These are phyloP conservation scores for Yamadazyma jaroonii DNA, from an alignment of 1,139 yeast species.

Conservation along the genomic window DNA sequence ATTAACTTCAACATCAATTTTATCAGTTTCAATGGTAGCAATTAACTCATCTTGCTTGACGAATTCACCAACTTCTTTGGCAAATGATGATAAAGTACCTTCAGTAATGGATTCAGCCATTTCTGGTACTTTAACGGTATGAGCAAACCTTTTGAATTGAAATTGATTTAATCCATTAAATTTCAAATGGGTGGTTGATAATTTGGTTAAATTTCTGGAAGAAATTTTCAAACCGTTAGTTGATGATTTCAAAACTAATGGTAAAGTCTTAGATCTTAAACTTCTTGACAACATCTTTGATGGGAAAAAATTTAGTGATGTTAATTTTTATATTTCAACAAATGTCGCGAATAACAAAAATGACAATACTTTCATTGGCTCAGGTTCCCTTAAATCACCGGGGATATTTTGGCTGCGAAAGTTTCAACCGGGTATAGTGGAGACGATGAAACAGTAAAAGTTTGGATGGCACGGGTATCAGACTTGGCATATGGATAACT, in stretches of 20 bases:
- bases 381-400: constrained; percentile 3
- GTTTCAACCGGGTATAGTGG: background rate
- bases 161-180: constrained; percentile 1
- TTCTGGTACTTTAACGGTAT: constrained; percentile 85
- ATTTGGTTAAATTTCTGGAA: constrained; percentile 6
- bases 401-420: constrained; percentile 2
- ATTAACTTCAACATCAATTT: constrained; percentile 95
- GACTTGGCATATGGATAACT: too few relatives aligned
- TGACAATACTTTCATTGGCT: constrained; percentile 1
- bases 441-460: too few relatives aligned
- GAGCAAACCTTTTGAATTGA: constrained; percentile 35
- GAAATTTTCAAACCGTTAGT: constrained; percentile 12
- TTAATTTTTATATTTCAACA: too few relatives aligned
- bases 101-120: constrained; percentile 99
- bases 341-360: background rate
- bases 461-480: background rate
- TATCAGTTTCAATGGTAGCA: constrained; percentile 98
- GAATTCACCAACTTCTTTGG: constrained; percentile 82
- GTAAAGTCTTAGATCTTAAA: constrained; percentile 19
- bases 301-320: background rate
- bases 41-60: constrained; percentile 86
- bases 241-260: constrained; percentile 13
- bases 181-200: background rate
- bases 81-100: constrained; percentile 85
- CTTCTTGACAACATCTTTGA: constrained; percentile 23